Percentiles rank a stretch among this genome's conserved stretches.
Evolutionary conservation across 306 rosid genomes (phyloP).

Genomic region (Quercus ilex): DNA sequence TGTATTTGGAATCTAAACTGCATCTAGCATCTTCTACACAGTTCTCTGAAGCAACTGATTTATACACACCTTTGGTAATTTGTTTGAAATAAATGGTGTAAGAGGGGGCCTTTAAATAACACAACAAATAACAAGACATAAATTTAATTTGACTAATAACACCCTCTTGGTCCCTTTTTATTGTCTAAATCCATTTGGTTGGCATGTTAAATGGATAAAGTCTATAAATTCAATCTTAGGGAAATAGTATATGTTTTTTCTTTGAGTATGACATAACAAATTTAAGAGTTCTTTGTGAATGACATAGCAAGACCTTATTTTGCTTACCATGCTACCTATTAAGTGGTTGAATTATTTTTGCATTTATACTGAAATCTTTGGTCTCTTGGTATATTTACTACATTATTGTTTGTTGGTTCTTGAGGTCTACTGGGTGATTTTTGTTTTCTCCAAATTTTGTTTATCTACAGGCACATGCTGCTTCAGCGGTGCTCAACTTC

Average conservation of each 20-base stretch:
- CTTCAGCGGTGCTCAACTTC: conserved; percentile 99
- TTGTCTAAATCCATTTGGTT: not conserved
- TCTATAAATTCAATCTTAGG: not conserved
- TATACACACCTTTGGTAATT: not conserved
- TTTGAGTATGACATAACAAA: too few relatives aligned
- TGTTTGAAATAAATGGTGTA: not conserved
- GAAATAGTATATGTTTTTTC: not conserved
- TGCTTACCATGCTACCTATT: not conserved
- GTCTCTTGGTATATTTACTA: not conserved
- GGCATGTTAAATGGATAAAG: not conserved
- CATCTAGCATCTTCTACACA: not conserved
- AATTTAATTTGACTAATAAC: too few relatives aligned
- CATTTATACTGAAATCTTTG: not conserved
- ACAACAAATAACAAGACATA: not conserved
- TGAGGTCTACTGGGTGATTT: not conserved
- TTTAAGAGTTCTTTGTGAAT: too few relatives aligned
- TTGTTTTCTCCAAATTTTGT: conserved; percentile 1
- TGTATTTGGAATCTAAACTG: not conserved
- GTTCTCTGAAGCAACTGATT: not conserved
- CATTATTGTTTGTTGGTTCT: not conserved
- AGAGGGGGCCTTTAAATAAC: not conserved
- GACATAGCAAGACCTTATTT: not conserved
- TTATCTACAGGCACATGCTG: conserved; percentile 91
- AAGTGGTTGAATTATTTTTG: not conserved
- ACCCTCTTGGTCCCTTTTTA: too few relatives aligned